Percentiles rank a stretch among this genome's conserved stretches.
phyloP scores from a whole-genome alignment of 352 stramenopile species.

The Pythium aristosporum region DNA sequence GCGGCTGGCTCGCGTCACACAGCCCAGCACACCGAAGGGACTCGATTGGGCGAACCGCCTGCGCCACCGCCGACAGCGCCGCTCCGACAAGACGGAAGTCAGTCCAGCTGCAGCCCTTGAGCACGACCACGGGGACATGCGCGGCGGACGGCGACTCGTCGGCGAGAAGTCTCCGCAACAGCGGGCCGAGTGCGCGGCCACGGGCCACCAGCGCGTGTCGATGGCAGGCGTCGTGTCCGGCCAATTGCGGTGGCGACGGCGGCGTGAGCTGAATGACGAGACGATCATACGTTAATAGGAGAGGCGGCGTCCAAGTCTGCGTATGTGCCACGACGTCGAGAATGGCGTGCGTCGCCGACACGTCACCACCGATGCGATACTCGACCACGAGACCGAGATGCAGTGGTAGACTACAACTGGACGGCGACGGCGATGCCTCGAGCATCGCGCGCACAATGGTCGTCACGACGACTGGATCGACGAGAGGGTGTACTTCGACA shows the following conservation, averaged over 20 bases:
- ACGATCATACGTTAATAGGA: not conserved
- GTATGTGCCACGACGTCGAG: not conserved
- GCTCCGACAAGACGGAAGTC: conserved; percentile 1
- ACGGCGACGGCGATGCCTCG: not conserved
- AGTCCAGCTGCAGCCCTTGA: not conserved
- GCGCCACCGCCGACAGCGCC: conserved; percentile 3
- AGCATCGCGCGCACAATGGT: not conserved
- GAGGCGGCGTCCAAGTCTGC: not conserved
- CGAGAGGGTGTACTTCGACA: not conserved
- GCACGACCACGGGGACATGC: not conserved
- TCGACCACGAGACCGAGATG: not conserved
- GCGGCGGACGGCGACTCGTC: too few relatives aligned
- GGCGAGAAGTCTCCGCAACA: too few relatives aligned
- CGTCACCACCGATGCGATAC: not conserved
- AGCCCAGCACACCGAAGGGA: not conserved
- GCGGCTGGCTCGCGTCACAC: not conserved
- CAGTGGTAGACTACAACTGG: too few relatives aligned
- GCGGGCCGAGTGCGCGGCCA: not conserved
- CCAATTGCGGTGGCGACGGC: not conserved
- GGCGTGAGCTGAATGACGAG: not conserved
- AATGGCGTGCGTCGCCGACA: not conserved
- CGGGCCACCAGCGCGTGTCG: too few relatives aligned
- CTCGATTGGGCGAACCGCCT: not conserved
- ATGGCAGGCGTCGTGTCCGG: too few relatives aligned
- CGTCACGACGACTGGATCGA: not conserved